Evolutionary conservation across 2,329 filamentous ascomycete genomes (phyloP).

Genomic region (Fusarium nelsonii): DNA sequence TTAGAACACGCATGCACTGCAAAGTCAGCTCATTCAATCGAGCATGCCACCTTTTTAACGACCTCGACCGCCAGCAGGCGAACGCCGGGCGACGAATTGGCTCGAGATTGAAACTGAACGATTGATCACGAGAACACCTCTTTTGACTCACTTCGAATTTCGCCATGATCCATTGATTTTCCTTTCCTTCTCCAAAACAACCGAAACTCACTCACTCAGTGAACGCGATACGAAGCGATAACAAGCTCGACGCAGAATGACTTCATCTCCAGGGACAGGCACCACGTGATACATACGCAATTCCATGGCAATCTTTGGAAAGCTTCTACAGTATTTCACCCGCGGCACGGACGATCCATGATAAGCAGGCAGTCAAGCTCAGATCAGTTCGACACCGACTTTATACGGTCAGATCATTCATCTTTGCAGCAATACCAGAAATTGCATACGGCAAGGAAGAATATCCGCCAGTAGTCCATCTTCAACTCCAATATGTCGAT

Average conservation of each 20-base stretch:
- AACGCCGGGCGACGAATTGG: background rate
- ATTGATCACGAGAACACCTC: conserved; percentile 33
- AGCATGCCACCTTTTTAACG: conserved; percentile 46
- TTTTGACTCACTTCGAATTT: conserved; percentile 11
- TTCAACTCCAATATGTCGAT: background rate
- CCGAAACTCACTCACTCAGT: conserved; percentile 10
- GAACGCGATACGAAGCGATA: conserved; percentile 18
- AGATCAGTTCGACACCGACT: conserved; percentile 42
- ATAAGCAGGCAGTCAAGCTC: conserved; percentile 20
- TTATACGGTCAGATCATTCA: conserved; percentile 24
- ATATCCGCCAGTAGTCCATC: conserved; percentile 3
- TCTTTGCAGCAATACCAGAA: conserved; percentile 1
- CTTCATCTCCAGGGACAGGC: conserved; percentile 29
- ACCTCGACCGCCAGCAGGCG: conserved; percentile 31
- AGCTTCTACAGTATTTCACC: conserved; percentile 5
- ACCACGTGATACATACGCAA: conserved; percentile 38
- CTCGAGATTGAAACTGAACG: conserved; percentile 28
- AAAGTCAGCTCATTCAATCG: conserved; percentile 40
- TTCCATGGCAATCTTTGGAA: conserved; percentile 12
- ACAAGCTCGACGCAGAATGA: conserved; percentile 30
- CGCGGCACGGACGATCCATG: conserved; percentile 18
- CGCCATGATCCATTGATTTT: background rate
- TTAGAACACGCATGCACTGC: conserved; percentile 13
- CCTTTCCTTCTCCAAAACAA: background rate
- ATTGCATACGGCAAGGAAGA: conserved; percentile 22